Conservation (phyloP, 495 filamentous ascomycete genomes). For the Neurospora sp. region DNA sequence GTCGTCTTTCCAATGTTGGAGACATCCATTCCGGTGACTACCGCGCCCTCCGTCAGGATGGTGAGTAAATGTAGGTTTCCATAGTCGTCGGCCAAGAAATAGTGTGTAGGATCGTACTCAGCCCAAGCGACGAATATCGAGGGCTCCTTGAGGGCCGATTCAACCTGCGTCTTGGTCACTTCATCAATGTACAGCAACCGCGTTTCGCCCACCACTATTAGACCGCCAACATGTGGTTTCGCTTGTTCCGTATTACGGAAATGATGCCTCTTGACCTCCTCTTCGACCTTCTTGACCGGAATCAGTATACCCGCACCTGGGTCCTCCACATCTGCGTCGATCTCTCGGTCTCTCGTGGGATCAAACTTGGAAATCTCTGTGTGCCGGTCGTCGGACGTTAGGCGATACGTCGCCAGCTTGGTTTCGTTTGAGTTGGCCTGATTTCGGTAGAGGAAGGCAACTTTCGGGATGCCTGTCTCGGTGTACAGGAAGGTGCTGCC, state of each 20-base stretch:
- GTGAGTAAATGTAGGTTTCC: slow-evolving; percentile 73
- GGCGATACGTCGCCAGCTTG: slow-evolving; percentile 47
- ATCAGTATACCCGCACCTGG: slow-evolving; percentile 72
- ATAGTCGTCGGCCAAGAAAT: slow-evolving; percentile 83
- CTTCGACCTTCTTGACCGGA: slow-evolving; percentile 54
- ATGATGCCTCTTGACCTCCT: slow-evolving; percentile 41
- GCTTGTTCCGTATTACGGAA: slow-evolving; percentile 37
- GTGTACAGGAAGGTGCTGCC: slow-evolving; percentile 73
- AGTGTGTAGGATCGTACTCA: slow-evolving; percentile 66
- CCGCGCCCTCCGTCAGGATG: slow-evolving; percentile 51
- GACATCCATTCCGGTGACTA: slow-evolving; percentile 44
- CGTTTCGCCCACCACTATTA: slow-evolving; percentile 80
- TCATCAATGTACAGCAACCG: slow-evolving; percentile 74
- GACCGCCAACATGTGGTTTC: slow-evolving; percentile 48
- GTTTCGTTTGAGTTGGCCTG: slow-evolving; percentile 51
- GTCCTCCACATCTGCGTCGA: slow-evolving; percentile 53
- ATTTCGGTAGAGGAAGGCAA: slow-evolving; percentile 80
- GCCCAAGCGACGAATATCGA: slow-evolving; percentile 86
- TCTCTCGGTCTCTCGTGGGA: slow-evolving; percentile 34
- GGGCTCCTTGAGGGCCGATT: slow-evolving; percentile 54
- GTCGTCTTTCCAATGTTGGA: slow-evolving; percentile 61
- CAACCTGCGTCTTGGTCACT: slow-evolving; percentile 49
- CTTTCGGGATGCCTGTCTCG: slow-evolving; percentile 57
- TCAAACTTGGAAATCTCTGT: slow-evolving; percentile 36
- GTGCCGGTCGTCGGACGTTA: slow-evolving; percentile 42